phyloP scores from a whole-genome alignment of 495 filamentous ascomycete genomes.

The Alectoria sarmentosa region DNA sequence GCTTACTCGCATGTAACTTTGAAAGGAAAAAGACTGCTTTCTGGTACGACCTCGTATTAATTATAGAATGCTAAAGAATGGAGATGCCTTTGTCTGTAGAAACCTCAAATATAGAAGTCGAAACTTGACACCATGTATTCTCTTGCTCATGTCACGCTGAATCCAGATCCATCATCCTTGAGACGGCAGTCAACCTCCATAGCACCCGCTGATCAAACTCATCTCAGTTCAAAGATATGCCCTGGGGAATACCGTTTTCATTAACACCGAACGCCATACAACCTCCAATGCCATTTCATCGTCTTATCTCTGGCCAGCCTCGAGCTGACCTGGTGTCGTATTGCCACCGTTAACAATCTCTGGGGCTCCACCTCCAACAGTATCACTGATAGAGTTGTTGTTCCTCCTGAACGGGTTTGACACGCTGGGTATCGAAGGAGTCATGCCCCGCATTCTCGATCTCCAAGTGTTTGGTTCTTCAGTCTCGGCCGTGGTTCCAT shows the following conservation, averaged over 20 bases:
- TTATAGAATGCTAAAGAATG: background rate
- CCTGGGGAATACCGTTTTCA: conserved; percentile 5
- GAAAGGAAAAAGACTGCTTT: background rate
- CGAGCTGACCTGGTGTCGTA: conserved; percentile 23
- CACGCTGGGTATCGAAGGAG: conserved; percentile 17
- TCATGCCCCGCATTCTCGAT: conserved; percentile 15
- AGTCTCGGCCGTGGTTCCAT: background rate
- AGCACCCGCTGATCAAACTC: background rate
- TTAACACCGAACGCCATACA: conserved; percentile 12
- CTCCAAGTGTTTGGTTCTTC: conserved; percentile 19
- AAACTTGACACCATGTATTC: background rate
- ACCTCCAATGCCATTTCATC: background rate
- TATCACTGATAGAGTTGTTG: background rate
- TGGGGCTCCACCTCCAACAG: conserved; percentile 12
- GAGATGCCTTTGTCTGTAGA: background rate
- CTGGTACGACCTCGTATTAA: background rate
- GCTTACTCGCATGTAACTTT: background rate
- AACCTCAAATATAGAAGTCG: background rate
- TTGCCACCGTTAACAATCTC: conserved; percentile 12
- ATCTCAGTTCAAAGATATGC: conserved; percentile 2
- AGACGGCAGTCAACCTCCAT: background rate
- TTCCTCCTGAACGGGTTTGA: conserved; percentile 21
- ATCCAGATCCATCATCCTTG: background rate
- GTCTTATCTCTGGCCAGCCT: conserved; percentile 22
- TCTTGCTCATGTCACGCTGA: background rate